Base-by-base conservation (phyloP, 2,329 filamentous ascomycete species). In the Hypoxylon sp. region DNA sequence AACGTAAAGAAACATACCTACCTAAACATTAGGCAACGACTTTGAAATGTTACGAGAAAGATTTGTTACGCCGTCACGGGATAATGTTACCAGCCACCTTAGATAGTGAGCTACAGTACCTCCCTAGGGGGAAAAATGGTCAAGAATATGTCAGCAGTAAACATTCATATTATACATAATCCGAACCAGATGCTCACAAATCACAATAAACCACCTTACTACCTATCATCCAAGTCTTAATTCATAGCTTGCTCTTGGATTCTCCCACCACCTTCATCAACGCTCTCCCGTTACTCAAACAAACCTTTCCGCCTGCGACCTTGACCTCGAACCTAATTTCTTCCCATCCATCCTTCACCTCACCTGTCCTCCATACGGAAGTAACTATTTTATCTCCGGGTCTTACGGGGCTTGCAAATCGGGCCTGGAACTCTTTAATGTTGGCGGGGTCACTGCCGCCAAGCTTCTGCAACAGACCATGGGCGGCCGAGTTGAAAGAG, bases 351-450 rank as follows among this genome's bases (percentile, higher is more conserved):
- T 80, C 81, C 67, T 85, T 79, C 63, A 75, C 72, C 63, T 86
- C 76, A 1, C 91, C 91, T 15, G 83, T 90, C 68, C 80, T 80
- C 92, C 92, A 97, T 40, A 89, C 89, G 67, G 90, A 85, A 4
- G 86, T 90, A 25, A 90, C 81, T 20, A 96, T 79, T 75, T 88
- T 91, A 69, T 94, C 89, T 15, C 89, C 90, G 0, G 91, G 90
- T 68, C 83, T 86, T 6, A 96, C 91, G 1, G 91, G 91, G 57
- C 84, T 88, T 8, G 90, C 90, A 69, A 96, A 96, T 31, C 91
- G 80, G 12, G 91, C 91, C 75, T 93, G 90, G 76, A 93, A 96
- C 73, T 94, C 90, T 73, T 84, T 89, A 62, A 97, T 78, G 66
- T 93, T 95, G 60, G 81, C 81, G 1, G 91, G 89, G 67, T 96